phyloP scores from a whole-genome alignment of 805 yeast genomes.

The Ogataea naganishii region DNA sequence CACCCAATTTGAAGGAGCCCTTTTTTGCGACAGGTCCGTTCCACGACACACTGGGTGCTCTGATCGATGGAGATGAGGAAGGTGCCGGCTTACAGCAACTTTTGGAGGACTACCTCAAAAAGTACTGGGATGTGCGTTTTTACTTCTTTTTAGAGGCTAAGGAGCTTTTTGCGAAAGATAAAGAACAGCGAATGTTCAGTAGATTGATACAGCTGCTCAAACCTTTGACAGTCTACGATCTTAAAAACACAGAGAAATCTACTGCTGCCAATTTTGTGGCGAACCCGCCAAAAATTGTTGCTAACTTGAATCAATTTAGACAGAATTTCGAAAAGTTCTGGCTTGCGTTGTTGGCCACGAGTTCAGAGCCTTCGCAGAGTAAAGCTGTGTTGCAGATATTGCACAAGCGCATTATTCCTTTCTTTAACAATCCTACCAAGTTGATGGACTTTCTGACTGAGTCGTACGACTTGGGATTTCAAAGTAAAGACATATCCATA shows the following conservation, averaged over 20 bases:
- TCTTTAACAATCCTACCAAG: slow-evolving; percentile 66
- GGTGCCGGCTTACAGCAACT: slow-evolving; percentile 48
- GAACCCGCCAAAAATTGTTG: slow-evolving; percentile 37
- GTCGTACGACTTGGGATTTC: slow-evolving; percentile 48
- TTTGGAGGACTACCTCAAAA: slow-evolving; percentile 39
- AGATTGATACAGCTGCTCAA: slow-evolving; percentile 32
- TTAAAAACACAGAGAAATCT: slow-evolving; percentile 26
- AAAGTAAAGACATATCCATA: slow-evolving; percentile 19
- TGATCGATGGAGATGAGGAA: slow-evolving; percentile 3
- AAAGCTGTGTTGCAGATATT: slow-evolving; percentile 60
- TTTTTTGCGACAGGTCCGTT: slow-evolving; percentile 71
- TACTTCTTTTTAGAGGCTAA: slow-evolving; percentile 51
- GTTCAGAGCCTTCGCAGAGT: slow-evolving; percentile 48
- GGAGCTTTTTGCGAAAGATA: slow-evolving; percentile 17
- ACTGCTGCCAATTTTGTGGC: slow-evolving; percentile 23
- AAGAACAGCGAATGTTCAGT: slow-evolving; percentile 21
- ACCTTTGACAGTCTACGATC: slow-evolving; percentile 19
- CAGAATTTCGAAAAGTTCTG: slow-evolving; percentile 64
- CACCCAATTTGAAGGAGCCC: slow-evolving; percentile 42
- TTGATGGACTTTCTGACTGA: slow-evolving; percentile 93
- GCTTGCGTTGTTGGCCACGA: slow-evolving; percentile 30
- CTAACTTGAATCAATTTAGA: slow-evolving; percentile 35
- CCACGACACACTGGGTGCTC: too few relatives aligned
- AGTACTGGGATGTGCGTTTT: slow-evolving; percentile 71
- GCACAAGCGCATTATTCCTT: slow-evolving; percentile 81